These are phyloP conservation scores for Enterocytospora artemiae DNA, from an alignment of 371 early-diverging fungal species.

Conservation along the genomic window DNA sequence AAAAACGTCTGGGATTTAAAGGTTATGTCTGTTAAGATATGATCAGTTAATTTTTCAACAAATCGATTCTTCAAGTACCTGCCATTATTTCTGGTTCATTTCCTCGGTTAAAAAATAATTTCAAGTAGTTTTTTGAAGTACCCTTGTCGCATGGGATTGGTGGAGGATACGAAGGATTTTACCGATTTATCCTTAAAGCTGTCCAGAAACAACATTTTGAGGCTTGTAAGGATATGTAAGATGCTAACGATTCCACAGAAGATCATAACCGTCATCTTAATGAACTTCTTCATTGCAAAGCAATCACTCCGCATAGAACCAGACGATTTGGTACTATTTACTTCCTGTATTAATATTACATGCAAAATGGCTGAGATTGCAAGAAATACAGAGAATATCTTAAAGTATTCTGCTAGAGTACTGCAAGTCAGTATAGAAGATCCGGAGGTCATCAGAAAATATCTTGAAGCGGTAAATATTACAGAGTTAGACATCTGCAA, in stretches of 20 bases:
- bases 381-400: not conserved
- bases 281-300: conserved; percentile 5
- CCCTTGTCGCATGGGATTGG: not conserved
- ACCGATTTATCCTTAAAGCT: not conserved
- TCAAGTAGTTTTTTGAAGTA: not conserved
- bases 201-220: not conserved
- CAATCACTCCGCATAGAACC: conserved; percentile 1
- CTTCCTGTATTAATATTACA: conserved; percentile 4
- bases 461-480: not conserved
- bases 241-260: conserved; percentile 11
- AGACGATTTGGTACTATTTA: conserved; percentile 20
- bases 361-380: conserved; percentile 1
- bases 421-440: not conserved
- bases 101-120: too few species aligned
- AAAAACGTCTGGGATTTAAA: too few species aligned
- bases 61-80: too few species aligned
- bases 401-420: not conserved
- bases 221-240: not conserved
- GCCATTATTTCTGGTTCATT: too few species aligned
- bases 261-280: not conserved
- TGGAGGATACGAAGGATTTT: not conserved
- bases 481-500: not conserved
- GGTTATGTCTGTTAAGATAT: too few species aligned
- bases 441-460: not conserved
- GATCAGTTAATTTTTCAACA: too few species aligned